Conservation (phyloP, 1,284 basidiomycete species). For the Ustilago tritici region DNA sequence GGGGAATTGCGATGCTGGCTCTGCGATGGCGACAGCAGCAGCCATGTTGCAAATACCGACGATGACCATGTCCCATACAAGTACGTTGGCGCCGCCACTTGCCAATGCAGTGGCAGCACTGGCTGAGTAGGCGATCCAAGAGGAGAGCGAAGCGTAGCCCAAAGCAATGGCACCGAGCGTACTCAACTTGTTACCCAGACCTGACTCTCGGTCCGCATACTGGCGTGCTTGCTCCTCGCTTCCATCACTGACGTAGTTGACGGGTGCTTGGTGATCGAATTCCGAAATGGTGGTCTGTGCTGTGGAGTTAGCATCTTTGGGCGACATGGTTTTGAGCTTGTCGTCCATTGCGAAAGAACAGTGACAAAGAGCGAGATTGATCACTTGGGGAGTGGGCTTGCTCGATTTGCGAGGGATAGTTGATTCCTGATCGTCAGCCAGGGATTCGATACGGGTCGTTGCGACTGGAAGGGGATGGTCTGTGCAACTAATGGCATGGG, state of each 20-base stretch:
- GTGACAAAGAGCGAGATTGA: background rate
- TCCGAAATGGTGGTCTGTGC: conserved; percentile 16
- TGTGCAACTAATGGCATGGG: background rate
- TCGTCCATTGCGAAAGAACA: conserved; percentile 9
- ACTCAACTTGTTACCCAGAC: conserved; percentile 32
- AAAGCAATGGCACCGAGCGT: conserved; percentile 27
- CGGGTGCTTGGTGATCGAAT: conserved; percentile 15
- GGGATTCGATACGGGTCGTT: background rate
- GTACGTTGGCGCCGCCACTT: conserved; percentile 39
- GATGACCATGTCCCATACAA: conserved; percentile 38
- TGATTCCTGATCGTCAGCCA: background rate
- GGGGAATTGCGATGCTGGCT: conserved; percentile 26
- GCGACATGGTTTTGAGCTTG: conserved; percentile 7
- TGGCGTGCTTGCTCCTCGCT: conserved; percentile 2
- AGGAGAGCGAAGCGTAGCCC: conserved; percentile 26
- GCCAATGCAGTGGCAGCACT: conserved; percentile 24
- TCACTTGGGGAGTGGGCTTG: background rate
- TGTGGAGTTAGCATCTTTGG: conserved; percentile 3
- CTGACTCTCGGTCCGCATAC: background rate
- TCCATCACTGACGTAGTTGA: conserved; percentile 4
- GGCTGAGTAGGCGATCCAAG: conserved; percentile 39
- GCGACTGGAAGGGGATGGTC: background rate
- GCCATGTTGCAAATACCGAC: conserved; percentile 33
- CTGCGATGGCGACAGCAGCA: conserved; percentile 20
- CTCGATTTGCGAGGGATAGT: background rate